phyloP scores from a whole-genome alignment of 2,329 filamentous ascomycete genomes.

The Hirsutella minnesotensis region DNA sequence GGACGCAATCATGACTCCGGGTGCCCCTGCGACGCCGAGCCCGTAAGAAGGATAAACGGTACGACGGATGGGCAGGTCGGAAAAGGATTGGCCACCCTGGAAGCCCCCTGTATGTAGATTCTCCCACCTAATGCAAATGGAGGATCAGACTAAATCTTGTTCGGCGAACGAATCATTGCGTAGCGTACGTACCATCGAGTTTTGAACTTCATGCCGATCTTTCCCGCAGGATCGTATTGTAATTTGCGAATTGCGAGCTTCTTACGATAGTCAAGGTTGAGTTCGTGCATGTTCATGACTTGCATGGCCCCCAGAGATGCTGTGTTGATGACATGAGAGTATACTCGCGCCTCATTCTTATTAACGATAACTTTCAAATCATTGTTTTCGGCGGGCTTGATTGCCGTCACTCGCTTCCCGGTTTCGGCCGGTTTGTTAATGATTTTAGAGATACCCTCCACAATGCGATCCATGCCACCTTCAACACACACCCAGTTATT shows the following conservation, averaged over 20 bases:
- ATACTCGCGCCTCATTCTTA: conserved; percentile 5
- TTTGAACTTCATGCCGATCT: conserved; percentile 22
- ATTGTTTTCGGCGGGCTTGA: conserved; percentile 3
- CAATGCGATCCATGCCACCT: conserved; percentile 14
- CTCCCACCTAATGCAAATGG: conserved; percentile 9
- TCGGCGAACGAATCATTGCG: background rate
- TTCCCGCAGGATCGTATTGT: conserved; percentile 16
- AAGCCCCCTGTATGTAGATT: conserved; percentile 9
- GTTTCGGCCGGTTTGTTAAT: background rate
- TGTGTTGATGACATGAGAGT: conserved; percentile 10
- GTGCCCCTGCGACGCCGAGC: conserved; percentile 6
- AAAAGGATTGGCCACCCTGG: conserved; percentile 13
- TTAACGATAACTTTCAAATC: conserved; percentile 11
- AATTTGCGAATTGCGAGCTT: conserved; percentile 18
- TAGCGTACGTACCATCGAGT: conserved; percentile 14
- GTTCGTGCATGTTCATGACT: conserved; percentile 12
- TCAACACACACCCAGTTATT: conserved; percentile 18
- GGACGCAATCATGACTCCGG: conserved; percentile 13
- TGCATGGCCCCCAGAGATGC: conserved; percentile 13
- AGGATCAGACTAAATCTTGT: background rate
- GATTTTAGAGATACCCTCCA: conserved; percentile 1
- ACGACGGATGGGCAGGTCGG: conserved; percentile 18
- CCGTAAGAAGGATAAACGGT: conserved; percentile 21
- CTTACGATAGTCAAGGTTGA: conserved; percentile 14
- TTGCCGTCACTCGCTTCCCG: conserved; percentile 1